A percentile compares a stretch with the other conserved stretches of the same genome.
These are phyloP conservation scores for Malus hybrid DNA, from an alignment of 331 rosid genomes.

Conservation along the genomic window DNA sequence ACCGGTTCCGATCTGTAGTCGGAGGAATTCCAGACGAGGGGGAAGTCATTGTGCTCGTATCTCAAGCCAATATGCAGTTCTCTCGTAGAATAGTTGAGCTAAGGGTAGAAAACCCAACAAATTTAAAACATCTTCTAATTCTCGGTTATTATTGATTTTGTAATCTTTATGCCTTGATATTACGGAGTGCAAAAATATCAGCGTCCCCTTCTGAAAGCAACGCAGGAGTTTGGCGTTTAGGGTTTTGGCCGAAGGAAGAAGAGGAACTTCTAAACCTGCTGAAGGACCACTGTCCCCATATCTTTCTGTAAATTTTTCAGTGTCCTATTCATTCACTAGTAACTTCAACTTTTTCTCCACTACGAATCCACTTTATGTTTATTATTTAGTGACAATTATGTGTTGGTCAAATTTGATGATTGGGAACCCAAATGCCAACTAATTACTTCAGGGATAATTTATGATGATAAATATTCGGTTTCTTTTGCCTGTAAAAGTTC, in stretches of 20 bases:
- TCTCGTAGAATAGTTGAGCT: not conserved
- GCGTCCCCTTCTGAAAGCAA: slow-evolving; percentile 23
- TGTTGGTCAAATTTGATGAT: no score
- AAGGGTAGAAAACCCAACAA: not conserved
- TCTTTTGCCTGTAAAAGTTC: no score
- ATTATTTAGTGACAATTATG: not conserved
- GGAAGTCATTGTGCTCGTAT: not conserved
- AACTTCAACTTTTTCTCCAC: not conserved
- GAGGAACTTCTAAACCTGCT: not conserved
- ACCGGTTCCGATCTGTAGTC: fast-evolving
- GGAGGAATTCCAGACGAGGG: not conserved
- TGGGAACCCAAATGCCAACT: no score
- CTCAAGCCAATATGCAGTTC: not conserved
- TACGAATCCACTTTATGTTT: not conserved
- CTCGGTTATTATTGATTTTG: not conserved
- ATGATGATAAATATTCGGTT: not conserved
- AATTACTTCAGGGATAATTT: not conserved
- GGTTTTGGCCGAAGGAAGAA: not conserved
- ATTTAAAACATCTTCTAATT: no score
- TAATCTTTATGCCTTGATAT: slow-evolving; percentile 18
- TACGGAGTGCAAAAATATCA: slow-evolving; percentile 36
- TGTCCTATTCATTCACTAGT: not conserved
- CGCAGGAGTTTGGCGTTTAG: not conserved
- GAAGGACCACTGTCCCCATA: slow-evolving; percentile 25
- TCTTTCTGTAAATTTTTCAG: slow-evolving; percentile 11